Base-by-base conservation (phyloP, 2,329 filamentous ascomycete genomes). In the Alternaria brassicicola region DNA sequence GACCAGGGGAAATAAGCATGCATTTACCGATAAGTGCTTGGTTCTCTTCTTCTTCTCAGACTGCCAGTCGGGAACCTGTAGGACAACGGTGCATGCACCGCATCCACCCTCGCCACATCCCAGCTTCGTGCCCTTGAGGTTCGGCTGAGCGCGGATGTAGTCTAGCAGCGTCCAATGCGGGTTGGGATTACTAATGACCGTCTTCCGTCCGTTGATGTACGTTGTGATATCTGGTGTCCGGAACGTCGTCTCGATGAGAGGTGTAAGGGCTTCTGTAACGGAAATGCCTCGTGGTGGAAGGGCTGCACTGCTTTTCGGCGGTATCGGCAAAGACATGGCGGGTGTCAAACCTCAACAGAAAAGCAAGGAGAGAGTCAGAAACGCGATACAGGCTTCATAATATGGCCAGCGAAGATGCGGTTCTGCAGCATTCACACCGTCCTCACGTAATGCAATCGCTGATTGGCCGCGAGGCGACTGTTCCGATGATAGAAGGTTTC, bases 81-180 rank as follows among this genome's bases (percentile, higher is more conserved):
- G 55, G 4, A 85, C 93, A 23, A 97, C 92, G 36, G 93, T 98
- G 75, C 93, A 98, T 58, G 94, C 94, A 68, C 94, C 94, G 73
- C 94, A 98, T 6, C 94, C 94, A 64, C 94, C 94, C 80, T 98
- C 95, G 59, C 92, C 92, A 79, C 94, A 98, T 45, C 94, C 95
- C 77, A 98, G 85, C 77, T 98, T 98, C 8, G 94, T 98, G 23
- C 95, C 94, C 9, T 93, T 97, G 69, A 98, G 82, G 1, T 93
- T 93, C 93, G 91, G 48, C 91, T 76, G 72, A 4, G 74, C 93
- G 60, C 94, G 87, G 26, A 98, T 85, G 71, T 97, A 98, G 76
- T 98, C 94, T 8, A 98, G 83, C 23, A 98, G 83, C 0, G 94
- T 98, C 58, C 93, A 84, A 74, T 97, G 92, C 0, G 95, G 95